These are phyloP conservation scores for Stylosanthes scabra DNA, from an alignment of 331 rosid species.

Conservation along the genomic window DNA sequence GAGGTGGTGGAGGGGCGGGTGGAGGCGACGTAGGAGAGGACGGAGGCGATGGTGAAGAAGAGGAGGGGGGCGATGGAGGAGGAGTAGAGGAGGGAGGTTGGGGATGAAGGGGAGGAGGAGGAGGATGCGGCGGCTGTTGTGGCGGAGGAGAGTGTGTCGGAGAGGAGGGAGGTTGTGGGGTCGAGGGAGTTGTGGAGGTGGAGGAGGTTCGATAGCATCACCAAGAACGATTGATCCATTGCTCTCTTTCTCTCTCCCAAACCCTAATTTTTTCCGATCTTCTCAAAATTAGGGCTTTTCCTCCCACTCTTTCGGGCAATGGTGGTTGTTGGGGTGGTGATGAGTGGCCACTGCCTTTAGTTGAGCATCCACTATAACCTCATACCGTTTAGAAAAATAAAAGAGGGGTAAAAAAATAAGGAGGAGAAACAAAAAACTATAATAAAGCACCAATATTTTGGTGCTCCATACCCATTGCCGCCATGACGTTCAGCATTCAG, in stretches of 20 bases:
- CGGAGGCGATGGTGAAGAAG: constrained; percentile 91
- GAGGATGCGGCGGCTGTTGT: constrained; percentile 47
- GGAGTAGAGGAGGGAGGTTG: constrained; percentile 71
- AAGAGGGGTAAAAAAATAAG: no score
- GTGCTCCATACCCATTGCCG: no score
- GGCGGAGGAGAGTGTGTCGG: constrained; percentile 63
- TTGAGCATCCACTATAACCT: no score
- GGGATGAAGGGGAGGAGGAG: constrained; percentile 57
- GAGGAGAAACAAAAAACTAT: no score
- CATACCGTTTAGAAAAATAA: no score
- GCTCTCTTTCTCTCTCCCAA: not conserved
- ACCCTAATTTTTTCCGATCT: constrained; percentile 22
- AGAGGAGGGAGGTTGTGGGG: constrained; percentile 74
- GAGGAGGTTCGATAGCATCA: constrained; percentile 88
- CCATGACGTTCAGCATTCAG: no score
- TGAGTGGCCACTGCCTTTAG: no score
- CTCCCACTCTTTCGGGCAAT: not conserved
- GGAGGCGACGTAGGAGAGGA: constrained; percentile 86
- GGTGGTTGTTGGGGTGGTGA: no score
- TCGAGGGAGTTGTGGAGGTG: constrained; percentile 92
- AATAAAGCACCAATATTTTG: no score
- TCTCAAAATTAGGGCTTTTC: constrained; percentile 30
- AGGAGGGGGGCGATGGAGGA: constrained; percentile 91
- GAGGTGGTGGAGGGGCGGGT: constrained; percentile 54
- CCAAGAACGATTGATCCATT: constrained; percentile 81